Evolutionary conservation across 495 filamentous ascomycete genomes (phyloP).

Genomic region (Penicillium tannophilum): DNA sequence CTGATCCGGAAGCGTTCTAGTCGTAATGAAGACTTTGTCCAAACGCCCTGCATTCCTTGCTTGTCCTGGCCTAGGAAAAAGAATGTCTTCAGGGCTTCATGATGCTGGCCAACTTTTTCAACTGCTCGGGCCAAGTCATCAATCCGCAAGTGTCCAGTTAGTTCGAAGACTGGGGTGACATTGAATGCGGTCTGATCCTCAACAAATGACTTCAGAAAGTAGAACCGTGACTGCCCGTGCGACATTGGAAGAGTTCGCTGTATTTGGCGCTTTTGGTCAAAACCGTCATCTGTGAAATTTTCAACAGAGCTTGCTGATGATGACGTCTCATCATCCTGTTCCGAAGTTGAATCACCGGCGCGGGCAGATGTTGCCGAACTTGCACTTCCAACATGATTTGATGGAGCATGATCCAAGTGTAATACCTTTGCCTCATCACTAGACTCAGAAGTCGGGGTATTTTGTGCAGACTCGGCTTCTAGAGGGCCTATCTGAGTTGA

Average conservation of each 20-base stretch:
- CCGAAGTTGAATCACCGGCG: slow-evolving; percentile 20
- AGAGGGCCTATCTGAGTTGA: not conserved
- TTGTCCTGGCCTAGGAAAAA: slow-evolving; percentile 32
- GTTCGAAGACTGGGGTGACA: slow-evolving; percentile 20
- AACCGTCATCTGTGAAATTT: not conserved
- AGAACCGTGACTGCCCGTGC: slow-evolving; percentile 41
- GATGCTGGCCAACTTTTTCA: slow-evolving; percentile 27
- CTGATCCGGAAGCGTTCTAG: slow-evolving; percentile 21
- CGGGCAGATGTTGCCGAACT: slow-evolving; percentile 18
- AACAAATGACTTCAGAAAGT: slow-evolving; percentile 16
- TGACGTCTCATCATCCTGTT: slow-evolving; percentile 16
- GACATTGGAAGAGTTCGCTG: slow-evolving; percentile 28
- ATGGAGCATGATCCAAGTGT: slow-evolving; percentile 12
- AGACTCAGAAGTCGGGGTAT: not conserved
- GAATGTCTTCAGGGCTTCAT: slow-evolving; percentile 48
- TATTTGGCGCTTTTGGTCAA: not conserved
- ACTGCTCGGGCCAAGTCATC: slow-evolving; percentile 36
- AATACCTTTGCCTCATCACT: slow-evolving; percentile 5
- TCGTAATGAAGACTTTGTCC: slow-evolving; percentile 17
- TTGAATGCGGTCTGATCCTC: slow-evolving; percentile 19
- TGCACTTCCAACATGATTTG: not conserved
- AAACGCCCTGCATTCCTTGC: slow-evolving; percentile 26
- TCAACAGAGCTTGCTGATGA: slow-evolving; percentile 7
- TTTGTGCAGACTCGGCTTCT: not conserved
- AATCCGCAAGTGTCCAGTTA: slow-evolving; percentile 22